phyloP scores from a whole-genome alignment of 2,329 filamentous ascomycete species.

The Fusarium odoratissimum region DNA sequence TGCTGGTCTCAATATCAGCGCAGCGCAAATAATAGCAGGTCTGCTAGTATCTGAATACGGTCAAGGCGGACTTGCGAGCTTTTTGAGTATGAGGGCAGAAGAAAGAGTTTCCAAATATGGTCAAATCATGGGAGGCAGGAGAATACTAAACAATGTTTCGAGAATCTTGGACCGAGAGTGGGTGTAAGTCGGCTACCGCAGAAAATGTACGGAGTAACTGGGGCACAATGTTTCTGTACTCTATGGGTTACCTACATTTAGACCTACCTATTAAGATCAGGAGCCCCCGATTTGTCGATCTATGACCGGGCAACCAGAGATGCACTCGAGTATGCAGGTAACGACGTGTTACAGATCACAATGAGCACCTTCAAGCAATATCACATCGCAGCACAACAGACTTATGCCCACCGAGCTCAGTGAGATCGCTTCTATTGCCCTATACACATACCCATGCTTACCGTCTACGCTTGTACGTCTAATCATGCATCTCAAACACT shows the following conservation, averaged over 20 bases:
- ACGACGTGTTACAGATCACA: background rate
- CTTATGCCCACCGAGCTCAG: slow-evolving; percentile 22
- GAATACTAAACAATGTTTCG: slow-evolving; percentile 34
- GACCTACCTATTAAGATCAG: background rate
- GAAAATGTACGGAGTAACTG: background rate
- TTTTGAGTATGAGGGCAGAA: slow-evolving; percentile 46
- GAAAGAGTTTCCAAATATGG: slow-evolving; percentile 44
- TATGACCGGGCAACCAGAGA: background rate
- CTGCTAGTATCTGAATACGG: slow-evolving; percentile 43
- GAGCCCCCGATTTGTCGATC: background rate
- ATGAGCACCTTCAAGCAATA: background rate
- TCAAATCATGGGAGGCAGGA: slow-evolving; percentile 44
- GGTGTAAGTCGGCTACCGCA: background rate
- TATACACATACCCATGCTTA: slow-evolving; percentile 16
- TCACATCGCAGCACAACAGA: slow-evolving; percentile 28
- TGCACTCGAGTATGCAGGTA: too few relatives aligned
- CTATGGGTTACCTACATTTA: background rate
- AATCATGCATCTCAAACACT: slow-evolving; percentile 9
- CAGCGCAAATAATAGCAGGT: slow-evolving; percentile 50
- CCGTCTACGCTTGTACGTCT: slow-evolving; percentile 36
- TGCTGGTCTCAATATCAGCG: slow-evolving; percentile 52
- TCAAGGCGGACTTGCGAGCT: slow-evolving; percentile 45
- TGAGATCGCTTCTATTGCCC: slow-evolving; percentile 38
- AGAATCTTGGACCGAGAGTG: slow-evolving; percentile 22
- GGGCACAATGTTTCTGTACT: background rate